A percentile compares a stretch with the other conserved stretches of the same genome.
phyloP scores from a whole-genome alignment of 176 grass and related monocot genomes.

The Oryza meridionalis region DNA sequence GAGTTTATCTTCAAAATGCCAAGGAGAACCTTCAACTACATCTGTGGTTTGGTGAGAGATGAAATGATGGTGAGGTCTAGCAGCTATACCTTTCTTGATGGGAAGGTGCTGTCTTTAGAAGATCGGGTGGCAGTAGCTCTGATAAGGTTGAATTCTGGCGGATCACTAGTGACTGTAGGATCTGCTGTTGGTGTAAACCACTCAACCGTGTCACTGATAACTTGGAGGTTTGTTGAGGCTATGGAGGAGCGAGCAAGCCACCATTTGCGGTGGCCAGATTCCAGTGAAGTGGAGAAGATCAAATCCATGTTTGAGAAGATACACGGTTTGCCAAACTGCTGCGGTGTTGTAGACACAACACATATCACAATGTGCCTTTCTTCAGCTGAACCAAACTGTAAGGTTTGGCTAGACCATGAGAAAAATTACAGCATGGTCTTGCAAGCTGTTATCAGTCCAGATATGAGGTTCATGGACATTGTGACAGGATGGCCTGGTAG shows the following conservation, averaged over 20 bases:
- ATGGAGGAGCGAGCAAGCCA: slow-evolving; percentile 64
- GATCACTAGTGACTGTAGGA: slow-evolving; percentile 64
- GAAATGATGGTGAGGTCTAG: slow-evolving; percentile 68
- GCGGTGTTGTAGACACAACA: slow-evolving; percentile 65
- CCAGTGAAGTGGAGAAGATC: slow-evolving; percentile 57
- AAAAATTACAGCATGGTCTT: slow-evolving; percentile 79
- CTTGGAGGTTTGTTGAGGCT: slow-evolving; percentile 74
- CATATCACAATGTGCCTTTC: slow-evolving; percentile 80
- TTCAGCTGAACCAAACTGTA: slow-evolving; percentile 64
- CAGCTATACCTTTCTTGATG: slow-evolving; percentile 62
- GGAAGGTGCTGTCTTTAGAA: slow-evolving; percentile 54
- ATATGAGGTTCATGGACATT: slow-evolving; percentile 58
- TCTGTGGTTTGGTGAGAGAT: slow-evolving; percentile 62
- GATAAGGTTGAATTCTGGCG: slow-evolving; percentile 71
- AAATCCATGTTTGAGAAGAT: slow-evolving; percentile 69
- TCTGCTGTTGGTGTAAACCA: slow-evolving; percentile 64
- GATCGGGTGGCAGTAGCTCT: slow-evolving; percentile 69
- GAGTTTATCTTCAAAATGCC: slow-evolving; percentile 67
- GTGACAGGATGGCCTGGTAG: slow-evolving; percentile 74
- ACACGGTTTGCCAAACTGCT: slow-evolving; percentile 66
- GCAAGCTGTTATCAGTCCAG: slow-evolving; percentile 60
- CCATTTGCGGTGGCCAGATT: slow-evolving; percentile 57
- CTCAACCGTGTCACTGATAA: slow-evolving; percentile 65
- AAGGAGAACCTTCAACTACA: slow-evolving; percentile 66
- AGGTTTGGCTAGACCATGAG: slow-evolving; percentile 70